A percentile compares a stretch with the other conserved stretches of the same genome.
Evolutionary conservation across 2,329 filamentous ascomycete genomes (phyloP).

Genomic region (Nakataea oryzae): DNA sequence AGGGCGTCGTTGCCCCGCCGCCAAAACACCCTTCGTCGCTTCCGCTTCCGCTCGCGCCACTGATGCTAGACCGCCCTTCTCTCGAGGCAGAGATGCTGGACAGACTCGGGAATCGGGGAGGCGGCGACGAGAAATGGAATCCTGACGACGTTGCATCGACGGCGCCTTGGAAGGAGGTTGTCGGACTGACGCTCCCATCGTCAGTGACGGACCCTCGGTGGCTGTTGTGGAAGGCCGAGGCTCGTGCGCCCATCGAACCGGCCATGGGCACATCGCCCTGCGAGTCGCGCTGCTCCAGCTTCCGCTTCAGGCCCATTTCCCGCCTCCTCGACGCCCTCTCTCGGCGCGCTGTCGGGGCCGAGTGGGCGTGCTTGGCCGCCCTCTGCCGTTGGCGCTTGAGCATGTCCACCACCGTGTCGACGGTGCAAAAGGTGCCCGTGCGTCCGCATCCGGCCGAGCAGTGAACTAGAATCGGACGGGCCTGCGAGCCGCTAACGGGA

Average conservation of each 20-base stretch:
- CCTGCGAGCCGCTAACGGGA: constrained; percentile 39
- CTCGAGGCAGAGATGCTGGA: neutral
- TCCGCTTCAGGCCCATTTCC: constrained; percentile 9
- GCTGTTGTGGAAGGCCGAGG: neutral
- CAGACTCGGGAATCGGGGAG: neutral
- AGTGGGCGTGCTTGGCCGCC: constrained; percentile 11
- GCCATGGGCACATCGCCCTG: constrained; percentile 39
- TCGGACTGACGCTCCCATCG: constrained; percentile 4
- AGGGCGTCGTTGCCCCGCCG: neutral
- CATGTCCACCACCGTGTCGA: constrained; percentile 94
- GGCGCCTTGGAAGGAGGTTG: neutral
- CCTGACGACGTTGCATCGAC: neutral
- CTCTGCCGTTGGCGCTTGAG: constrained; percentile 66
- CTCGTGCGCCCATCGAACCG: constrained; percentile 4
- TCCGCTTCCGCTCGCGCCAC: neutral
- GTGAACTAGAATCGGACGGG: constrained; percentile 77
- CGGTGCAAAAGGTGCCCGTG: constrained; percentile 92
- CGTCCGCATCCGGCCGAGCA: constrained; percentile 94
- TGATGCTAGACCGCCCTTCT: neutral
- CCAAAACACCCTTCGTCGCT: constrained; percentile 1
- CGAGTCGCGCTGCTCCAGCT: constrained; percentile 14
- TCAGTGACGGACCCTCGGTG: neutral
- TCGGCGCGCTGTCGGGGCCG: constrained; percentile 14
- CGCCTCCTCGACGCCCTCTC: constrained; percentile 7
- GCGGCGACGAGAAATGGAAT: neutral